Evolutionary conservation across 495 filamentous ascomycete genomes (phyloP).

Genomic region (Niebla homalea): DNA sequence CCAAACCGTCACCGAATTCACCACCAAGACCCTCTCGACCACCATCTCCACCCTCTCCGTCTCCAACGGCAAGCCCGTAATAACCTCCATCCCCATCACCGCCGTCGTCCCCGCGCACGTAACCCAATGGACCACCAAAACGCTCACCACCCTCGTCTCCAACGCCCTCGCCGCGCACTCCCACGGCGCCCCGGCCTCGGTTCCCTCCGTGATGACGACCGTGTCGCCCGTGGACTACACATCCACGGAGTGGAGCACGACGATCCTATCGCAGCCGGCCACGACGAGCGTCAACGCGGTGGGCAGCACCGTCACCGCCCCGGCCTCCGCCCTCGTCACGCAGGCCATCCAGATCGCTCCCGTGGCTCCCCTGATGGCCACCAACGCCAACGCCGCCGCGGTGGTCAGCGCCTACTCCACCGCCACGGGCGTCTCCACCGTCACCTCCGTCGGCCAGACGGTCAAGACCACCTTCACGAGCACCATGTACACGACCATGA

Average conservation of each 20-base stretch:
- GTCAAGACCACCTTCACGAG: not conserved
- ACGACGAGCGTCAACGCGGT: too few species aligned
- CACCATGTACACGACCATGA: not conserved
- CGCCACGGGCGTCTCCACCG: not conserved
- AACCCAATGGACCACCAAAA: not conserved
- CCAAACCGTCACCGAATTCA: not conserved
- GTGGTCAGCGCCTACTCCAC: not conserved
- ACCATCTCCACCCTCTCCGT: not conserved
- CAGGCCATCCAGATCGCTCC: not conserved
- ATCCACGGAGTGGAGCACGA: not conserved
- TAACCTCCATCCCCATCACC: not conserved
- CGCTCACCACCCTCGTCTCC: not conserved
- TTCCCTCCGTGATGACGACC: not conserved
- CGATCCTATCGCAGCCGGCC: not conserved
- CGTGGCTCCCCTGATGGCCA: not conserved
- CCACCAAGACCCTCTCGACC: not conserved
- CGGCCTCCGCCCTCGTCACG: not conserved
- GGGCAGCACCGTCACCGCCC: too few species aligned
- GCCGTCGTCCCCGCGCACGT: not conserved
- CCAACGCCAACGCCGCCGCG: not conserved
- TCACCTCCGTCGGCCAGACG: not conserved
- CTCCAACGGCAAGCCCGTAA: not conserved
- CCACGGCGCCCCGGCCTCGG: not conserved
- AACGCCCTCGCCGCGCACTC: not conserved
- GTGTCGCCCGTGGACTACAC: not conserved